A percentile compares a stretch with the other conserved stretches of the same genome.
Evolutionary conservation across 2,329 filamentous ascomycete genomes (phyloP).

Genomic region (Colletotrichum tofieldiae): DNA sequence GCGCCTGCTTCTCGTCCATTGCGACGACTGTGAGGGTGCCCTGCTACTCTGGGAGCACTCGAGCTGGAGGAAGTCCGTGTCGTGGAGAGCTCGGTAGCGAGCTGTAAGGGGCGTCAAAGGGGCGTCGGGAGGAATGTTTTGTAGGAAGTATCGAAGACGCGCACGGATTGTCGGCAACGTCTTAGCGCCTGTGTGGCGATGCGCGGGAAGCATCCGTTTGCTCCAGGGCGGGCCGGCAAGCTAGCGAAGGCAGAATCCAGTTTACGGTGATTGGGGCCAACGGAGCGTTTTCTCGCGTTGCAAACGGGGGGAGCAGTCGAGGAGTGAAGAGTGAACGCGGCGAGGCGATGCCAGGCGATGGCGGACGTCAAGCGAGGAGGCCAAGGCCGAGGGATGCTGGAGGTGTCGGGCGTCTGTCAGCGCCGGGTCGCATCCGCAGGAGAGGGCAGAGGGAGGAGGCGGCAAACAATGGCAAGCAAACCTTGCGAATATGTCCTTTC

Average conservation of each 20-base stretch:
- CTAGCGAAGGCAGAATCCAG: slow-evolving; percentile 19
- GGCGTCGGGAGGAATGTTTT: background rate
- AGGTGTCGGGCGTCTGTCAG: slow-evolving; percentile 1
- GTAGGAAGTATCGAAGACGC: background rate
- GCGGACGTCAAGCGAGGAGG: background rate
- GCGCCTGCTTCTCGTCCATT: slow-evolving; percentile 43
- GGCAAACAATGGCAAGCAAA: slow-evolving; percentile 4
- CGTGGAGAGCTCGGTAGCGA: background rate
- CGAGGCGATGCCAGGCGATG: slow-evolving; percentile 13
- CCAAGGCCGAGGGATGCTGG: background rate
- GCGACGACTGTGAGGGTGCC: background rate
- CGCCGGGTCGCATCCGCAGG: slow-evolving; percentile 13
- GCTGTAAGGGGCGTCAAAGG: background rate
- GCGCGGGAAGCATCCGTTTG: slow-evolving; percentile 33
- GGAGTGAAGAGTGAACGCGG: background rate
- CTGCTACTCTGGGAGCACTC: slow-evolving; percentile 3
- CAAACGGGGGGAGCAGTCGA: slow-evolving; percentile 13
- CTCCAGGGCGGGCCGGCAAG: slow-evolving; percentile 30
- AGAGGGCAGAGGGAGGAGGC: background rate
- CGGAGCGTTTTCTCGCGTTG: slow-evolving; percentile 2
- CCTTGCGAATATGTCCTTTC: slow-evolving; percentile 11
- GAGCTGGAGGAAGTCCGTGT: background rate
- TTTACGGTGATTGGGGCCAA: background rate
- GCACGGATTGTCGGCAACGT: slow-evolving; percentile 21
- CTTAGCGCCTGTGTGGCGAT: slow-evolving; percentile 11